Conservation (phyloP, 2,329 filamentous ascomycete genomes). For the Alternaria metachromatica region DNA sequence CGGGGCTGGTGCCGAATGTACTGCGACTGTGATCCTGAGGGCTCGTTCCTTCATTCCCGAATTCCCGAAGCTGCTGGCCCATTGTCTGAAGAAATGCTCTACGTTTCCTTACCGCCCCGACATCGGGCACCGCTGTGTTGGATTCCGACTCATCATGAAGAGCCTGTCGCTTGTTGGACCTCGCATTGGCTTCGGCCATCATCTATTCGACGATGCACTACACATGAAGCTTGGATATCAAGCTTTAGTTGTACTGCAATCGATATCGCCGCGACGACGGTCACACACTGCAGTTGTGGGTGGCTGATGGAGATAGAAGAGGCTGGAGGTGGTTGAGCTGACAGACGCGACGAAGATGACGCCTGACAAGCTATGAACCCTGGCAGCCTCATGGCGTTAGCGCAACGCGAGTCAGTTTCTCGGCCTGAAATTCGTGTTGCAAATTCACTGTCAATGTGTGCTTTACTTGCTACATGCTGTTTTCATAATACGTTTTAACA, state of each 20-base stretch:
- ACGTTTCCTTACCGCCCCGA: slow-evolving; percentile 20
- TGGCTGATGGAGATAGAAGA: not conserved
- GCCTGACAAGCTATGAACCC: not conserved
- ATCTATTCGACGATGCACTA: not conserved
- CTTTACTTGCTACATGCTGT: not conserved
- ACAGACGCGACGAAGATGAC: not conserved
- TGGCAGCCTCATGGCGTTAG: not conserved
- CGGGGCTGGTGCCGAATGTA: slow-evolving; percentile 27
- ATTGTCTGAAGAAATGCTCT: slow-evolving; percentile 34
- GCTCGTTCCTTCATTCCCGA: slow-evolving; percentile 29
- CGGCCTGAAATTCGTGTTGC: not conserved
- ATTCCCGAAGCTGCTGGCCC: slow-evolving; percentile 35
- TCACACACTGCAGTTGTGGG: not conserved
- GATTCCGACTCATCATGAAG: slow-evolving; percentile 12
- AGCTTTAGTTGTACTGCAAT: not conserved
- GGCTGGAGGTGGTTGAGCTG: not conserved
- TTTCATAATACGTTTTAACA: not conserved
- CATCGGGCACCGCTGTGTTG: slow-evolving; percentile 1
- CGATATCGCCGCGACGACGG: not conserved
- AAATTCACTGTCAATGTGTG: not conserved
- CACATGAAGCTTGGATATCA: not conserved
- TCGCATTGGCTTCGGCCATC: slow-evolving; percentile 22
- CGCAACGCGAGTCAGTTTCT: not conserved
- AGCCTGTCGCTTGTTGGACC: slow-evolving; percentile 25
- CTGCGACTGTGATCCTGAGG: slow-evolving; percentile 24